Conservation (phyloP, 192 early-diverging fungal genomes). For the Coemansia sp. region DNA sequence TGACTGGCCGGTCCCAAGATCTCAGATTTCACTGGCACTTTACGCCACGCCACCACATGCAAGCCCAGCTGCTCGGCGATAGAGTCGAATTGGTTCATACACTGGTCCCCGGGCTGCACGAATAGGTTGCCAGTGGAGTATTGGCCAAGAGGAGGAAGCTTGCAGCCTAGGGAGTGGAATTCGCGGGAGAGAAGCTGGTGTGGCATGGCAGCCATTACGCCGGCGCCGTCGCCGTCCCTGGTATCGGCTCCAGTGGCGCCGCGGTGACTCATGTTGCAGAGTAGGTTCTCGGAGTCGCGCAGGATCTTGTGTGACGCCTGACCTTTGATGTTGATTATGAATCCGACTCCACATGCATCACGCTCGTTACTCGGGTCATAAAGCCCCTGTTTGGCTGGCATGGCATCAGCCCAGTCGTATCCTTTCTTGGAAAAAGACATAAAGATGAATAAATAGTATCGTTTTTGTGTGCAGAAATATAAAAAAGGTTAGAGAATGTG, state of each 20-base stretch:
- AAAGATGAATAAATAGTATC: not conserved
- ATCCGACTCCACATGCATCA: slow-evolving; percentile 97
- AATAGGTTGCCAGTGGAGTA: slow-evolving; percentile 99
- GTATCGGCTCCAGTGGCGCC: slow-evolving; percentile 93
- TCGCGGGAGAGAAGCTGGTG: slow-evolving; percentile 81
- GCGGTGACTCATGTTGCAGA: slow-evolving; percentile 99
- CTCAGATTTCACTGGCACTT: slow-evolving; percentile 79
- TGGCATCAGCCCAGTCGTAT: slow-evolving; percentile 76
- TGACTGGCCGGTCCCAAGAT: slow-evolving; percentile 89
- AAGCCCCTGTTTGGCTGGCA: slow-evolving; percentile 85
- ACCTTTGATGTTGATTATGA: slow-evolving; percentile 95
- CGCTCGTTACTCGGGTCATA: slow-evolving; percentile 90
- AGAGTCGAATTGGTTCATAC: slow-evolving; percentile 74
- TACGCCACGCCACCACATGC: slow-evolving; percentile 85
- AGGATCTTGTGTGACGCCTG: slow-evolving; percentile 81
- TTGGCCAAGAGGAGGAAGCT: slow-evolving; percentile 73
- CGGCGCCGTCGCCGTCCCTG: slow-evolving; percentile 98
- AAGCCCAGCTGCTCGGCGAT: slow-evolving; percentile 78
- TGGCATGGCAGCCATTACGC: slow-evolving; percentile 95
- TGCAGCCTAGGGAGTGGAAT: slow-evolving; percentile 62
- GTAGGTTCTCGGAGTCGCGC: slow-evolving; percentile 83
- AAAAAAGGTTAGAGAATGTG: not conserved
- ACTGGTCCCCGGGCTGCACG: slow-evolving; percentile 74
- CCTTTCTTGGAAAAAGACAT: slow-evolving; percentile 9
- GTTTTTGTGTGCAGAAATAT: not conserved